Percentiles rank a stretch among this genome's conserved stretches.
phyloP scores from a whole-genome alignment of 768 basidiomycete genomes.

The Pseudohyphozyma bogoriensis region DNA sequence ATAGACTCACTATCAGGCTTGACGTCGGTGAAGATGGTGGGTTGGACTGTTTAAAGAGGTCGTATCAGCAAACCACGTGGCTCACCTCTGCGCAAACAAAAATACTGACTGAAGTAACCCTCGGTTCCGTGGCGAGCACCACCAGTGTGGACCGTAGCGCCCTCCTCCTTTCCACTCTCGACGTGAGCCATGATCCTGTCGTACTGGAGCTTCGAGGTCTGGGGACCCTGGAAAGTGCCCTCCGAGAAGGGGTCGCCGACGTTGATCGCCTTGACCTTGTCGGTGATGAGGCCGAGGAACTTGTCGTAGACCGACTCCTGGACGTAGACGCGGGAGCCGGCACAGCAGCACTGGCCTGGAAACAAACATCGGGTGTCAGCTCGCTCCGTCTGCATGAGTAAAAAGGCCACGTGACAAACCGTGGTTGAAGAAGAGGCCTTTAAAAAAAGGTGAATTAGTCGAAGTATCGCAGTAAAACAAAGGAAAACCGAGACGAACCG shows the following conservation, averaged over 20 bases:
- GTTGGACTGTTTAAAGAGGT: too few relatives aligned
- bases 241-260: slow-evolving; percentile 61
- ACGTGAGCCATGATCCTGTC: slow-evolving; percentile 72
- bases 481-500: slow-evolving; percentile 55
- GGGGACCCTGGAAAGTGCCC: slow-evolving; percentile 59
- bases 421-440: slow-evolving; percentile 65
- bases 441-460: slow-evolving; percentile 51
- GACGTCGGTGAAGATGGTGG: slow-evolving; percentile 35
- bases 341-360: slow-evolving; percentile 71
- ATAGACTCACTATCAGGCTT: slow-evolving; percentile 46
- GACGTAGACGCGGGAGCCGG: slow-evolving; percentile 72
- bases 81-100: too few relatives aligned
- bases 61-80: slow-evolving; percentile 7
- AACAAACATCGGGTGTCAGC: too few relatives aligned
- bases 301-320: slow-evolving; percentile 69
- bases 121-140: slow-evolving; percentile 52
- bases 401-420: too few relatives aligned
- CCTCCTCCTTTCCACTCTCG: slow-evolving; percentile 58
- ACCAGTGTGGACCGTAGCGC: slow-evolving; percentile 57
- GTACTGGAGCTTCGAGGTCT: slow-evolving; percentile 60
- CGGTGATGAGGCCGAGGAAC: slow-evolving; percentile 55
- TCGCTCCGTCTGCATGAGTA: too few relatives aligned
- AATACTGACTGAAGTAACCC: slow-evolving; percentile 65
- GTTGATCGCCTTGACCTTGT: slow-evolving; percentile 45
- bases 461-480: neutral